phyloP scores from a whole-genome alignment of 2,329 filamentous ascomycete genomes.

The Xylaria sp. region DNA sequence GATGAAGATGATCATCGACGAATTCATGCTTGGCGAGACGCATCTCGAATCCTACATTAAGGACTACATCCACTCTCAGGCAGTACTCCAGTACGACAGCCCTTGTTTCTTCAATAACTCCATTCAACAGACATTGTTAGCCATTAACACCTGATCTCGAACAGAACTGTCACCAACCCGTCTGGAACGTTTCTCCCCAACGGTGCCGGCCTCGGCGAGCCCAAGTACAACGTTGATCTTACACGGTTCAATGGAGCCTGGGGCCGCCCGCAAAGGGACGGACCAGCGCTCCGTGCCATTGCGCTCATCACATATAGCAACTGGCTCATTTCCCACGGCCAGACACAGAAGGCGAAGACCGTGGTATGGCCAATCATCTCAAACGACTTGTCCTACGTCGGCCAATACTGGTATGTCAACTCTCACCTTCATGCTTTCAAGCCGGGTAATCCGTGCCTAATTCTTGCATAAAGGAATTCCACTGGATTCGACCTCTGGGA shows the following conservation, averaged over 20 bases:
- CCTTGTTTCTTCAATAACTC: background rate
- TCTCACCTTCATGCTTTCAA: background rate
- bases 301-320: constrained; percentile 65
- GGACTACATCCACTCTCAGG: constrained; percentile 65
- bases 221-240: constrained; percentile 65
- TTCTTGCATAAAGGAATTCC: constrained; percentile 54
- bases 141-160: background rate
- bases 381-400: constrained; percentile 68
- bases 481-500: constrained; percentile 71
- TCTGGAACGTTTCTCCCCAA: constrained; percentile 59
- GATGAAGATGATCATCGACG: constrained; percentile 63
- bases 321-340: constrained; percentile 60
- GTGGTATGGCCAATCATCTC: constrained; percentile 66
- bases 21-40: constrained; percentile 60
- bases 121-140: no score
- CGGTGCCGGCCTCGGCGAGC: constrained; percentile 63
- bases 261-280: constrained; percentile 70
- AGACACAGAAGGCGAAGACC: constrained; percentile 53
- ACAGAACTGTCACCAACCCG: constrained; percentile 59
- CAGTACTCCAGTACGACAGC: constrained; percentile 55
- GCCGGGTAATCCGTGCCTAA: background rate
- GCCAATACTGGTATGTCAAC: constrained; percentile 57
- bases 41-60: constrained; percentile 59
- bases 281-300: constrained; percentile 68
- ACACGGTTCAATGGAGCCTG: constrained; percentile 63